A percentile compares a stretch with the other conserved stretches of the same genome.
Conservation (phyloP, 345 rosid genomes). For the Melaleuca alternifolia region DNA sequence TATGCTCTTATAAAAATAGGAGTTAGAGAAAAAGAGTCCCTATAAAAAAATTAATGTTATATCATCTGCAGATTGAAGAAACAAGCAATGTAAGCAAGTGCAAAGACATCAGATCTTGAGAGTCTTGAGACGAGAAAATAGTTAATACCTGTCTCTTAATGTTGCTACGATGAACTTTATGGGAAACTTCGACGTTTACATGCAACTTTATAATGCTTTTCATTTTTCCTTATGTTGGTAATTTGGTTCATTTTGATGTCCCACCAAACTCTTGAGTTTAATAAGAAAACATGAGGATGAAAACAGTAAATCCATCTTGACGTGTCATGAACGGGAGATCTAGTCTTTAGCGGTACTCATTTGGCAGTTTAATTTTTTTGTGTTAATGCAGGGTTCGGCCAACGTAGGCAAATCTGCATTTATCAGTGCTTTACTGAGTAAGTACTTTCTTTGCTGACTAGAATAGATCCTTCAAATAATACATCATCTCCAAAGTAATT, state of each 20-base stretch:
- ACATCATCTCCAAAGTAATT: neutral
- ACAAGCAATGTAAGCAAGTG: neutral
- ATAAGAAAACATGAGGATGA: neutral
- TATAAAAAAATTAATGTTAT: neutral
- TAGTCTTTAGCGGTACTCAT: neutral
- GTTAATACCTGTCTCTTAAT: neutral
- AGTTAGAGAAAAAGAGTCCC: neutral
- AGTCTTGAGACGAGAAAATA: neutral
- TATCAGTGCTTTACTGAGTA: constrained; percentile 84
- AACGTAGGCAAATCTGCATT: constrained; percentile 99
- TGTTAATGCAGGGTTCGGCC: constrained; percentile 67
- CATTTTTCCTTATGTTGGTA: neutral
- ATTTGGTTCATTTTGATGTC: neutral
- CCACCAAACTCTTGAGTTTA: neutral
- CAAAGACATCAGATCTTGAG: neutral
- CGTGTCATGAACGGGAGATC: neutral
- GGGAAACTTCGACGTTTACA: neutral
- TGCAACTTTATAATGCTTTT: neutral
- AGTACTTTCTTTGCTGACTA: constrained; percentile 12
- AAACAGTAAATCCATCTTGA: neutral
- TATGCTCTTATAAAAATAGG: neutral
- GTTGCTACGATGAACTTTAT: neutral
- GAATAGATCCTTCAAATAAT: neutral
- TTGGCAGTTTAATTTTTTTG: neutral
- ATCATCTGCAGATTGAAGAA: neutral